These are phyloP conservation scores for Syzygium grande DNA, from an alignment of 345 rosid species.

Conservation along the genomic window DNA sequence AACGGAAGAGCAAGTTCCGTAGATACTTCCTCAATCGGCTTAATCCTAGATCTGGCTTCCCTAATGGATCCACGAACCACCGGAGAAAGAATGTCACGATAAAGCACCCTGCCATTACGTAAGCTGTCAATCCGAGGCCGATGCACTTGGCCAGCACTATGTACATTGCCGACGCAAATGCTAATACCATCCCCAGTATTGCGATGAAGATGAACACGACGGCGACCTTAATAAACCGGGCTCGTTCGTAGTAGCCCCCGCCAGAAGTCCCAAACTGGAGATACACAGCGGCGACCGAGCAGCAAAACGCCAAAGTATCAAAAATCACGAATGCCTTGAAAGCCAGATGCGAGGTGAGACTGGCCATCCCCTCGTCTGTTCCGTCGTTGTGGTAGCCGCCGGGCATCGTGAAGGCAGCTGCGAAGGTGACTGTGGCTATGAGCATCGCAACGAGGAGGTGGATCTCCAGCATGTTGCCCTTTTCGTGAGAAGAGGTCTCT, in stretches of 20 bases:
- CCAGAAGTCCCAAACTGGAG: constrained; percentile 10
- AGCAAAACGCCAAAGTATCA: constrained; percentile 9
- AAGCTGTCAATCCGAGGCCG: constrained; percentile 4
- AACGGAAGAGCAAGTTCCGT: constrained; percentile 6
- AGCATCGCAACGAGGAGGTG: constrained; percentile 16
- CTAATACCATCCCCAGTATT: constrained; percentile 6
- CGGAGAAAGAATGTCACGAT: constrained; percentile 1
- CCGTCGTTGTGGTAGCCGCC: constrained; percentile 5
- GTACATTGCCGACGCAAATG: constrained; percentile 9
- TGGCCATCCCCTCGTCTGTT: neutral
- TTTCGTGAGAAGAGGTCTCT: neutral
- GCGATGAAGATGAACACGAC: constrained; percentile 10
- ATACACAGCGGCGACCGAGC: constrained; percentile 4
- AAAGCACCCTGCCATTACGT: constrained; percentile 4
- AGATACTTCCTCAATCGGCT: constrained; percentile 1
- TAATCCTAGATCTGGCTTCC: constrained; percentile 11
- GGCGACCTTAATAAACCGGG: constrained; percentile 2
- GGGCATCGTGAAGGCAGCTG: constrained; percentile 10
- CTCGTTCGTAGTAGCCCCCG: constrained; percentile 10
- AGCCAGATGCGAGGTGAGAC: neutral
- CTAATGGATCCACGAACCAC: constrained; percentile 15
- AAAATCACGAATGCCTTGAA: constrained; percentile 2
- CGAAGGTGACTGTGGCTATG: constrained; percentile 16
- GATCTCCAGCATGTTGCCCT: constrained; percentile 5
- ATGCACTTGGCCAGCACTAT: constrained; percentile 2